A percentile compares a stretch with the other conserved stretches of the same genome.
phyloP scores from a whole-genome alignment of 495 filamentous ascomycete species.

The Penicillium fimorum region DNA sequence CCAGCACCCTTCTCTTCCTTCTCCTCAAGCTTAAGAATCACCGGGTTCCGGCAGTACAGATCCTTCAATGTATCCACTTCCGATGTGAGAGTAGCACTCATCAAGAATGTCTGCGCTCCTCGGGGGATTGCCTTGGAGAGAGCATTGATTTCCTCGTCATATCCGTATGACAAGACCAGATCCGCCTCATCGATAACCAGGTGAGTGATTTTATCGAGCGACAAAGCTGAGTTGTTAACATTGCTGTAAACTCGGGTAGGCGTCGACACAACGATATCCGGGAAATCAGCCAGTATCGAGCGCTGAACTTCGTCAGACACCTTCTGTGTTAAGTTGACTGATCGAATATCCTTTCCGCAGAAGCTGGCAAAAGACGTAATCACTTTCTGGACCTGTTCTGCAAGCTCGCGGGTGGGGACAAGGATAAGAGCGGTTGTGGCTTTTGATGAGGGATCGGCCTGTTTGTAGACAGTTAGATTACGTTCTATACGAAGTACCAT shows the following conservation, averaged over 20 bases:
- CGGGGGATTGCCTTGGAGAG: conserved; percentile 74
- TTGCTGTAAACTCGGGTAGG: conserved; percentile 73
- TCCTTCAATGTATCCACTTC: conserved; percentile 84
- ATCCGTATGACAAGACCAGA: conserved; percentile 90
- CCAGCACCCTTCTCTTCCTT: conserved; percentile 67
- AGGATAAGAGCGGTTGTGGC: conserved; percentile 73
- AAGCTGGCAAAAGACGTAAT: conserved; percentile 71
- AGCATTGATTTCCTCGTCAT: conserved; percentile 81
- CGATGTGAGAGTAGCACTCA: conserved; percentile 85
- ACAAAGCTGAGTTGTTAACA: conserved; percentile 65
- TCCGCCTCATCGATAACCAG: conserved; percentile 96
- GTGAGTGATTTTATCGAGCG: conserved; percentile 66
- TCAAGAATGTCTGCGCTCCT: conserved; percentile 85
- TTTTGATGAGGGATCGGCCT: conserved; percentile 45
- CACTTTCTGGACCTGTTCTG: conserved; percentile 79
- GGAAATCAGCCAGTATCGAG: conserved; percentile 79
- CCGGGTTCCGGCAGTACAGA: conserved; percentile 81
- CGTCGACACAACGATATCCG: conserved; percentile 87
- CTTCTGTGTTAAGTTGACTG: conserved; percentile 82
- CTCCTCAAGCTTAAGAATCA: conserved; percentile 73
- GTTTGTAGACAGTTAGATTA: neutral
- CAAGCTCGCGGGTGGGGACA: conserved; percentile 91
- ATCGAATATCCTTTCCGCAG: conserved; percentile 78
- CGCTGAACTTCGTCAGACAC: conserved; percentile 83
- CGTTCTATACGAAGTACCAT: neutral